Conservation (phyloP, 306 rosid genomes). For the Sphenostylis stenocarpa region DNA sequence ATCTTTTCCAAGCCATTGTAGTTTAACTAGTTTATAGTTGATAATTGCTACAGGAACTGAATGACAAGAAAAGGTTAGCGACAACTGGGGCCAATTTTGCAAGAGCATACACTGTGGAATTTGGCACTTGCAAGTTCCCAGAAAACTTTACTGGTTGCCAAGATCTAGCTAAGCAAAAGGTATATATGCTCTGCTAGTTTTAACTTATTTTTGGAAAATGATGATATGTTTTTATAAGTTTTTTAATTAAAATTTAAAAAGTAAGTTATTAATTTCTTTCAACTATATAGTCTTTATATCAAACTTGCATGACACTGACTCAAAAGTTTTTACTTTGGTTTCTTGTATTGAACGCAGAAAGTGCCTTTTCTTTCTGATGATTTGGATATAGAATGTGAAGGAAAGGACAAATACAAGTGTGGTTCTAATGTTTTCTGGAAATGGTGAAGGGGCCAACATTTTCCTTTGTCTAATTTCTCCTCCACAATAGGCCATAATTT, state of each 20-base stretch:
- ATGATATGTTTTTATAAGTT: too few relatives aligned
- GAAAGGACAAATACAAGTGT: constrained; percentile 95
- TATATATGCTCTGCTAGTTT: background rate
- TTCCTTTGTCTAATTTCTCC: too few relatives aligned
- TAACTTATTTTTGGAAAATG: too few relatives aligned
- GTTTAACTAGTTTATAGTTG: background rate
- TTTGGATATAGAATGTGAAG: constrained; percentile 86
- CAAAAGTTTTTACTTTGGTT: background rate
- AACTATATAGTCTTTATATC: too few relatives aligned
- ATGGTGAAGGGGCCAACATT: constrained; percentile 59
- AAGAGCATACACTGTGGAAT: constrained; percentile 91
- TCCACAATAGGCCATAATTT: too few relatives aligned
- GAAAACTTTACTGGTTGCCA: constrained; percentile 99
- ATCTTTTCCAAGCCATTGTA: background rate
- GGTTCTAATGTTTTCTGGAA: constrained; percentile 99
- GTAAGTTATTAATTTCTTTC: too few relatives aligned
- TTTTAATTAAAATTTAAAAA: too few relatives aligned
- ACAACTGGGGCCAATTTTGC: constrained; percentile 97
- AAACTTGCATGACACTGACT: background rate
- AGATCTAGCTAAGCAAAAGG: constrained; percentile 99
- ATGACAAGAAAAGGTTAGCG: constrained; percentile 94
- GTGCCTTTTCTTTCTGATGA: constrained; percentile 84
- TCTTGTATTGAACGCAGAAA: constrained; percentile 57
- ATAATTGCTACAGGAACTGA: constrained; percentile 60
- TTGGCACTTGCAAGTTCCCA: constrained; percentile 99